Conservation (phyloP, 2,329 filamentous ascomycete genomes). For the Fusarium hostae region DNA sequence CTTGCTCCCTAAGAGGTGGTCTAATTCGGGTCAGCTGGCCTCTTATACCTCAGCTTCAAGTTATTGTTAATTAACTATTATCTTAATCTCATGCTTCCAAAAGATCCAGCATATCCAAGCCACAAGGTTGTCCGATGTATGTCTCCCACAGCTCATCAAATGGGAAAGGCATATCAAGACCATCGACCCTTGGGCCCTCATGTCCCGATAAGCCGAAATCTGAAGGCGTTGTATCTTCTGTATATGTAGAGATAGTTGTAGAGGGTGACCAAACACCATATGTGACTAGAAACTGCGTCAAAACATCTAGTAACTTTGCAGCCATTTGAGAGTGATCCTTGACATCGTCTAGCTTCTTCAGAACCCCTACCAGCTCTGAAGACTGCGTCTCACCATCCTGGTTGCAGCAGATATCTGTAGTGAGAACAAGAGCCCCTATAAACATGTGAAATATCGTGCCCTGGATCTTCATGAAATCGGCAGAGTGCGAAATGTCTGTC, state of each 20-base stretch:
- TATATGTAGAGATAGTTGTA: not conserved
- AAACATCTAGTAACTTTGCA: not conserved
- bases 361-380: not conserved
- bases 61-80: too few relatives aligned
- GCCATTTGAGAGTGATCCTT: not conserved
- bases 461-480: conserved; percentile 1
- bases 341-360: not conserved
- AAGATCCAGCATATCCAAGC: not conserved
- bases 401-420: not conserved
- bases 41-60: not conserved
- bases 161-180: accelerated
- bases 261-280: not conserved
- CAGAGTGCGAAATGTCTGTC: not conserved
- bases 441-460: conserved; percentile 7
- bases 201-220: not conserved
- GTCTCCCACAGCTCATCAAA: conserved; percentile 1
- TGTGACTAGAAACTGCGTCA: not conserved
- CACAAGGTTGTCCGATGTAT: not conserved
- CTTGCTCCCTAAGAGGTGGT: too few relatives aligned
- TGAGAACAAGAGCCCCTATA: not conserved
- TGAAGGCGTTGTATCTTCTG: not conserved
- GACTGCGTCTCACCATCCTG: not conserved
- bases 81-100: not conserved
- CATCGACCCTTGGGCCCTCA: accelerated
- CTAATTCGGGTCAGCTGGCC: too few relatives aligned